phyloP scores from a whole-genome alignment of 192 early-diverging fungal species.

The Umbelopsis vinacea region DNA sequence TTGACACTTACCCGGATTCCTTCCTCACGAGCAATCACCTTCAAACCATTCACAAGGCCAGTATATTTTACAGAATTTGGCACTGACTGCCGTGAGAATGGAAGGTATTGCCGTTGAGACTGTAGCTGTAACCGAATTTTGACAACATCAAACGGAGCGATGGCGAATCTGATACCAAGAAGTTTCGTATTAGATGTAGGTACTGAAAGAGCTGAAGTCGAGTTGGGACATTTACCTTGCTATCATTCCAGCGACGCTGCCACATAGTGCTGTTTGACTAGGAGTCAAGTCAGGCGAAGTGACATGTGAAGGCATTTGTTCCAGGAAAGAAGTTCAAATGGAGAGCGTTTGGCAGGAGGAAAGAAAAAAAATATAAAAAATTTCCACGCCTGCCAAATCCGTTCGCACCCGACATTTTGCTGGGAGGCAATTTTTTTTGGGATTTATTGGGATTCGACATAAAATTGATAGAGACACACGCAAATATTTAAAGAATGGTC shows the following conservation, averaged over 20 bases:
- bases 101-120: slow-evolving; percentile 31
- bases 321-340: neutral
- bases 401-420: neutral
- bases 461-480: neutral
- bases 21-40: slow-evolving; percentile 77
- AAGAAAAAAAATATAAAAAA: slow-evolving; percentile 1
- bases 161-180: slow-evolving; percentile 69
- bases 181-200: neutral
- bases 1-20: slow-evolving; percentile 67
- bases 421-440: neutral
- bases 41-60: slow-evolving; percentile 67
- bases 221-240: slow-evolving; percentile 28
- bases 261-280: slow-evolving; percentile 50
- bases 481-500: neutral
- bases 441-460: neutral
- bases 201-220: neutral
- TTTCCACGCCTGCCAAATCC: neutral
- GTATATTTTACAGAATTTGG: slow-evolving; percentile 53
- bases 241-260: slow-evolving; percentile 57
- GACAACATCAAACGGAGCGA: slow-evolving; percentile 93
- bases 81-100: slow-evolving; percentile 39
- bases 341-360: neutral
- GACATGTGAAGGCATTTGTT: slow-evolving; percentile 40
- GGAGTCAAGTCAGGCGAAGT: slow-evolving; percentile 35
- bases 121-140: slow-evolving; percentile 82